Evolutionary conservation across 257 asterid species (phyloP).

Genomic region (Solanum peruvianum): DNA sequence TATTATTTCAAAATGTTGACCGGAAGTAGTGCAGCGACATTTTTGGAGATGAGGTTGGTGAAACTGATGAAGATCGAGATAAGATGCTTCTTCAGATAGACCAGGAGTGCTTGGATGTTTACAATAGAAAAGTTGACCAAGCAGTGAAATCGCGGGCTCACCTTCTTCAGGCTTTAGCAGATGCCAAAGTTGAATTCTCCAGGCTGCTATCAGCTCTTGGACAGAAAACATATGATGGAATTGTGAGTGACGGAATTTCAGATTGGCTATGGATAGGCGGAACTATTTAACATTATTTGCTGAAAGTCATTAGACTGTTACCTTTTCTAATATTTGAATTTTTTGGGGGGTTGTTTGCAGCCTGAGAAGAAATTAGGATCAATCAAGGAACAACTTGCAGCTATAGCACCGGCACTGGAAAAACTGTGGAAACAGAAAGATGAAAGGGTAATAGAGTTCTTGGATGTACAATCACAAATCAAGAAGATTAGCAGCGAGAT

Average conservation of each 20-base stretch:
- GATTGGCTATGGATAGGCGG: background rate
- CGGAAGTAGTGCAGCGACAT: background rate
- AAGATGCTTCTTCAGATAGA: conserved; percentile 72
- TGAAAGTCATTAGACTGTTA: background rate
- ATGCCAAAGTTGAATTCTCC: conserved; percentile 75
- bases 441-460: conserved; percentile 64
- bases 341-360: conserved; percentile 18
- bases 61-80: conserved; percentile 71
- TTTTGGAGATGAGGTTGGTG: conserved; percentile 56
- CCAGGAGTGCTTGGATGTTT: conserved; percentile 83
- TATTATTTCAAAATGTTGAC: background rate
- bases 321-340: background rate
- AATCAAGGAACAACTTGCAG: conserved; percentile 85
- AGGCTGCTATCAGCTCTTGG: conserved; percentile 75
- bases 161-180: conserved; percentile 75
- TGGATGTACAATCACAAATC: conserved; percentile 80
- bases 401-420: conserved; percentile 77
- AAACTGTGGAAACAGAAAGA: conserved; percentile 75
- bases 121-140: conserved; percentile 76
- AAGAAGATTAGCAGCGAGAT: conserved; percentile 65
- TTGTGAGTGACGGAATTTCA: conserved; percentile 33
- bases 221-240: conserved; percentile 52
- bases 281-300: background rate
- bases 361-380: conserved; percentile 78
- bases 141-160: conserved; percentile 72